A percentile compares a stretch with the other conserved stretches of the same genome.
Evolutionary conservation across 108 stramenopile genomes (phyloP).

Genomic region (Hondaea fermentalgiana): DNA sequence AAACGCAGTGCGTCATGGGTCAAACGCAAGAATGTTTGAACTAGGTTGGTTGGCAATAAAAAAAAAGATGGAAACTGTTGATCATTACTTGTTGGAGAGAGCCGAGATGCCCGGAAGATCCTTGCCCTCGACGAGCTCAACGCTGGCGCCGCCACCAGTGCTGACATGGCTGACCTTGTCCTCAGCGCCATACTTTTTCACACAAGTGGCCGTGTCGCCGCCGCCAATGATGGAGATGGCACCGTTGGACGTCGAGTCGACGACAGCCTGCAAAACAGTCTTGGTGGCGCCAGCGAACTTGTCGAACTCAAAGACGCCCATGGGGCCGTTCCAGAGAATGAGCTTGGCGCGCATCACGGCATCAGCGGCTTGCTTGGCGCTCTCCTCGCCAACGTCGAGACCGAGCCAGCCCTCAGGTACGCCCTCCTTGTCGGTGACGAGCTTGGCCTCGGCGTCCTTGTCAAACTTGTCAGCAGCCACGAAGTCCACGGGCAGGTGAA

Average conservation of each 20-base stretch:
- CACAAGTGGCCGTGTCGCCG: slow-evolving; percentile 61
- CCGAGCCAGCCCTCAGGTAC: slow-evolving; percentile 86
- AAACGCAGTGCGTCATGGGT: too few species aligned
- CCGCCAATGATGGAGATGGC: slow-evolving; percentile 94
- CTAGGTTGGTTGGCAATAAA: background rate
- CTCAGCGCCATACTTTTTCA: slow-evolving; percentile 4
- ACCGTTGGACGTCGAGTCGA: slow-evolving; percentile 45
- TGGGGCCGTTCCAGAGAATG: slow-evolving; percentile 91
- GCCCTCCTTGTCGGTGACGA: slow-evolving; percentile 71
- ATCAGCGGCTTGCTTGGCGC: slow-evolving; percentile 61
- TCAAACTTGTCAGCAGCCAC: slow-evolving; percentile 82
- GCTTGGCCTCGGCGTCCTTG: slow-evolving; percentile 71
- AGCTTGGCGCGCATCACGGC: slow-evolving; percentile 75
- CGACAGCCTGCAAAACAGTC: background rate
- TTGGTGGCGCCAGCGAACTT: slow-evolving; percentile 62
- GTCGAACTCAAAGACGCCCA: slow-evolving; percentile 89
- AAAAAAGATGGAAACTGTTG: background rate
- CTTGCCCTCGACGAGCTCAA: slow-evolving; percentile 95
- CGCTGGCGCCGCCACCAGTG: slow-evolving; percentile 78
- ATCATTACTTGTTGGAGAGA: slow-evolving; percentile 41
- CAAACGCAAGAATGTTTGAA: too few species aligned
- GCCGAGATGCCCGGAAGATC: slow-evolving; percentile 58
- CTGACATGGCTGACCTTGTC: slow-evolving; percentile 3
- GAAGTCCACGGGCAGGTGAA: slow-evolving; percentile 82
- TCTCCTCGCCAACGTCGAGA: slow-evolving; percentile 86